Base-by-base conservation (phyloP, 1,284 basidiomycete species). In the Exsudoporus floridanus region DNA sequence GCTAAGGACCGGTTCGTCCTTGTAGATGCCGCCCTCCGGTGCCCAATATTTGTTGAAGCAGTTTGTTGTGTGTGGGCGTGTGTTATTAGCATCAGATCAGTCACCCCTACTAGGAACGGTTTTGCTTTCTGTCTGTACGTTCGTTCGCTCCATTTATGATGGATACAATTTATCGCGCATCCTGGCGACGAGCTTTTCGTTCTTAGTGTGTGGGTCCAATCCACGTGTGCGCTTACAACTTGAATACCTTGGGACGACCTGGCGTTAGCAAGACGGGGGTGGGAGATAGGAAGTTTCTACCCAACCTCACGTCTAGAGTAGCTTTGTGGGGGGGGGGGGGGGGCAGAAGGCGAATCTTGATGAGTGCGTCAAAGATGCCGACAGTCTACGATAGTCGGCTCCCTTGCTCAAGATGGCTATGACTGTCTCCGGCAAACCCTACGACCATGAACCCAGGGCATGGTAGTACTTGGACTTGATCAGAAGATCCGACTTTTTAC, bases 1-100 rank as follows among this genome's bases (percentile, higher is more conserved):
- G 3, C 25, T 67, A 45, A 67, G 37, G 31, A 19, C 8, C 35
- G 23, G 21, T 46, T 16, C 10, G 9, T 21, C 6, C 16, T 30
- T 42, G 9, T 16, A 7, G 8, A 12, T 23, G 18, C 16, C 23
- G 9, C 23, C 8, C n/a, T 5, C 18, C 9, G 31, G 35, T 18
- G 19, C 27, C 28, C 14, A 5, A 27, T 58, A 7, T 37, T 21
- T 33, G 21, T 28, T 18, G 33, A 52, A 14, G 46, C 31, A 7
- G 39, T 25, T 42, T 31, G 19, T 30, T 31, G 12, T 27, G 8
- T 12, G 28, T 31, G 30, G 10, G 28, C 8, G 28, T 14, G 14
- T 55, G 7, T 25, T 30, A 23, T 33, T 36, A 16, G 42, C 30
- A 45, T 35, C 21, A 28, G 37, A 43, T 37, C 31, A 13, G 38